Conservation (phyloP, 116 monocot species). For the Phalaenopsis hybrid region DNA sequence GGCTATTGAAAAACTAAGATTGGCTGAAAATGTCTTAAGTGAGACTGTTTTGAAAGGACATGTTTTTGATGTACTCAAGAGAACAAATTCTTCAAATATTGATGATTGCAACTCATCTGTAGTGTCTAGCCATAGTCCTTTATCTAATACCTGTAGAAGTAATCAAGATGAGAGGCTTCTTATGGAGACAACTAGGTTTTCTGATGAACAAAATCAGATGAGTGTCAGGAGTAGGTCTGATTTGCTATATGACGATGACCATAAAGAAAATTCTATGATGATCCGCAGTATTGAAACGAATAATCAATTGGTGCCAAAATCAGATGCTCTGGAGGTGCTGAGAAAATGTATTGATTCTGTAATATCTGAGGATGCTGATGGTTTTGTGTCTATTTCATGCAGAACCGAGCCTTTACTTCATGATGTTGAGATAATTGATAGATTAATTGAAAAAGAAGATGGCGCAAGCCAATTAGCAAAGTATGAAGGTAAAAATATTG, state of each 20-base stretch:
- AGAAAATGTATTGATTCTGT: constrained; percentile 14
- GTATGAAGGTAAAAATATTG: neutral
- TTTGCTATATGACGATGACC: neutral
- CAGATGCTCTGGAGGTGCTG: constrained; percentile 8
- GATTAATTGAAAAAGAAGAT: neutral
- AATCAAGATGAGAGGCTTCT: neutral
- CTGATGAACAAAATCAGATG: neutral
- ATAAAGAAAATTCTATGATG: constrained; percentile 7
- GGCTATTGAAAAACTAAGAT: neutral
- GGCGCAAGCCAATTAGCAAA: no score
- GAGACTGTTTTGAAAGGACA: constrained; percentile 6
- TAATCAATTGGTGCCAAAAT: neutral
- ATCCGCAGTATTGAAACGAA: constrained; percentile 4
- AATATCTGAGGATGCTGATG: constrained; percentile 29
- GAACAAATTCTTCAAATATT: constrained; percentile 7
- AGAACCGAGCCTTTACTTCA: constrained; percentile 15
- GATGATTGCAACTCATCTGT: neutral
- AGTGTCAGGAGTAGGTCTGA: neutral
- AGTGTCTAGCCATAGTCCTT: neutral
- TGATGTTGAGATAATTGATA: neutral
- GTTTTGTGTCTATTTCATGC: constrained; percentile 32
- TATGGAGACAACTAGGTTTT: neutral
- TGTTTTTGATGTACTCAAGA: constrained; percentile 4
- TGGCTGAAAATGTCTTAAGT: neutral
- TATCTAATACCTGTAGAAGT: neutral